phyloP scores from a whole-genome alignment of 768 basidiomycete species.

The Phaeotremella fagi region DNA sequence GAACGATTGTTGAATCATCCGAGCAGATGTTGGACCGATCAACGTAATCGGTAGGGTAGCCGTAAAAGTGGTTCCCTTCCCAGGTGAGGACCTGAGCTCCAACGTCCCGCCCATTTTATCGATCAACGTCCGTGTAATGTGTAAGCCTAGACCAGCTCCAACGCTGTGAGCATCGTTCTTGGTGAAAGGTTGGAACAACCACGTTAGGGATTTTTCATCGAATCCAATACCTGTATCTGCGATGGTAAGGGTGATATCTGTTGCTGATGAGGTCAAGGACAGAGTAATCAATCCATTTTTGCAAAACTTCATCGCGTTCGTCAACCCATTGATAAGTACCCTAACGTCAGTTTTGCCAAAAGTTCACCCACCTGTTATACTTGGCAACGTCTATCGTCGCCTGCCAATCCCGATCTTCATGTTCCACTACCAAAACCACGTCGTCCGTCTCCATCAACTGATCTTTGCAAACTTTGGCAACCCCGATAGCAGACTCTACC shows the following conservation, averaged over 20 bases:
- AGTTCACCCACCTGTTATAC: slow-evolving; percentile 25
- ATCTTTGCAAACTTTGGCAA: slow-evolving; percentile 2
- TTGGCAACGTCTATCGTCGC: slow-evolving; percentile 20
- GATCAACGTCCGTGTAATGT: slow-evolving; percentile 28
- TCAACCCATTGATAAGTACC: slow-evolving; percentile 36
- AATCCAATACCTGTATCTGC: slow-evolving; percentile 30
- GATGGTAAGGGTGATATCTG: slow-evolving; percentile 12
- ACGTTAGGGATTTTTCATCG: slow-evolving; percentile 6
- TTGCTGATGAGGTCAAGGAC: background rate
- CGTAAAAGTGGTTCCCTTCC: slow-evolving; percentile 21
- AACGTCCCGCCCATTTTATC: slow-evolving; percentile 26
- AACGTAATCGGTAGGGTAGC: slow-evolving; percentile 18
- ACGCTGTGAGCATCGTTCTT: slow-evolving; percentile 24
- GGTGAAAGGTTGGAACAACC: slow-evolving; percentile 34
- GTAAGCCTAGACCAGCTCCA: slow-evolving; percentile 39
- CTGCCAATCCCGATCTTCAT: slow-evolving; percentile 33
- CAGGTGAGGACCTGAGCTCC: slow-evolving; percentile 6
- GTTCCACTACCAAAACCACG: slow-evolving; percentile 13
- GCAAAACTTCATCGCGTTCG: slow-evolving; percentile 28
- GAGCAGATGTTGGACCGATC: background rate
- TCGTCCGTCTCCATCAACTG: background rate
- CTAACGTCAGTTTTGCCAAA: slow-evolving; percentile 9
- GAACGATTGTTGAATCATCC: background rate
- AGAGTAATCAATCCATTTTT: slow-evolving; percentile 14
- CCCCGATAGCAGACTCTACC: background rate